Base-by-base conservation (phyloP, 306 rosid genomes). In the Psophocarpus tetragonolobus region DNA sequence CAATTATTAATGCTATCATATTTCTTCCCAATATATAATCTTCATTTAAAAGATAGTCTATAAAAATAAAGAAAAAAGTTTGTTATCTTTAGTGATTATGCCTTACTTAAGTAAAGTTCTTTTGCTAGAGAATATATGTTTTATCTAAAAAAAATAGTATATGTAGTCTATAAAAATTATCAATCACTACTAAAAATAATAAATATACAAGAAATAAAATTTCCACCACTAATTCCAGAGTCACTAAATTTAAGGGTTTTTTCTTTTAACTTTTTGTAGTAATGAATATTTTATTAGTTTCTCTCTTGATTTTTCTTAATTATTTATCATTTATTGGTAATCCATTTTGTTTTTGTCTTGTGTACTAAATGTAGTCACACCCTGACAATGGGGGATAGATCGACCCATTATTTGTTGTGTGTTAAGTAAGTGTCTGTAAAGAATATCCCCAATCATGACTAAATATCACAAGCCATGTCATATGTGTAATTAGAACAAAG, bases 381-480 rank as follows among this genome's bases (percentile, higher is more conserved):
- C 23, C 24, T 58, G 23, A 60, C 39, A 30, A 30, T 60, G 12
- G 41, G 67, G 14, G 41, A 60, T n/a, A n/a, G n/a, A n/a, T n/a
- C n/a, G 24, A 60, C 13, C 6, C 67, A 29, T 61, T 23, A 1
- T 30, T 30, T 17, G 41, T 30, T 26, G 64, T 57, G 62, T 54
- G 62, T 54, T 54, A 54, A 54, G 29, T 56, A 24, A 23, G 42
- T 61, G 13, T 30, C 24, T 30, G 33, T 63, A 67, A 41, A 23
- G 73, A 67, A 41, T 66, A 66, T 67, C 54, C 23, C 21, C 12
- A 42, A 48, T 41, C 23, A 23, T 41, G 73, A 67, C 58, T 76
- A 78, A 42, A 84, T 73, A 80, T 83, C 84, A 60, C 24, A 72
- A 79, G 82, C 80, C 82, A 54, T 73, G 68, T 84, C 82, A 84